Evolutionary conservation across 2,329 filamentous ascomycete species (phyloP), one percentile per base, ranked within the genome.

Genomic region (Calonectria hawksworthii): DNA sequence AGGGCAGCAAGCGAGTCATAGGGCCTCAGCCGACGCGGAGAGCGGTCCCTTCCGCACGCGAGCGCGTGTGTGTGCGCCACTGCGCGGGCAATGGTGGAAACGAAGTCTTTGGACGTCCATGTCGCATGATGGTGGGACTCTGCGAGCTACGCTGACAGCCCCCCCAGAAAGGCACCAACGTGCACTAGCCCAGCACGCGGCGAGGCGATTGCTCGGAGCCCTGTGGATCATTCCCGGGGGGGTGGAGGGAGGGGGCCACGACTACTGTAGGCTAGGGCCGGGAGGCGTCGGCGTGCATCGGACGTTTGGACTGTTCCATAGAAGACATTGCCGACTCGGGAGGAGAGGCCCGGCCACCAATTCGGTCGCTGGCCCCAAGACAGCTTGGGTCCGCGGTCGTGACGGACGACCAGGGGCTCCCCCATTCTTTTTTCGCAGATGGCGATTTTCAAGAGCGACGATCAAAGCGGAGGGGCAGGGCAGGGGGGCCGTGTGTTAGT

Each of bases 61-160:
- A 28, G 26, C 54, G 34, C 23, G 56, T 54, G 44, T 68, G 41
- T 34, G 44, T 54, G 54, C 65, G 54, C 70, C 70, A 73, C 65
- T 54, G 30, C 13, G 52, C 32, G 26, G 51, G 41, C 41, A 52
- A 32, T 71, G 61, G 69, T 71, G 59, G 69, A 63, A 71, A 71
- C 69, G 34, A 41, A 52, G 51, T 47, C 52, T 75, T 59, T 44
- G 4, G 73, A 67, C 16, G 68, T 71, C 56, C 50, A 44, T 63
- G 74, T 79, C 77, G 78, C 76, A 75, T 74, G 79, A 80, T 77
- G 71, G 75, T 74, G 77, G 77, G 59, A 68, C 67, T 59, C 36
- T 51, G 28, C 50, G 50, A 32, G 77, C 70, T 72, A 72, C 65
- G 73, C 72, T 75, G 77, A 79, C 73, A 71, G 74, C 67, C 77